Evolutionary conservation across 1,139 yeast species (phyloP).

Genomic region (Yamadazyma diospyri): DNA sequence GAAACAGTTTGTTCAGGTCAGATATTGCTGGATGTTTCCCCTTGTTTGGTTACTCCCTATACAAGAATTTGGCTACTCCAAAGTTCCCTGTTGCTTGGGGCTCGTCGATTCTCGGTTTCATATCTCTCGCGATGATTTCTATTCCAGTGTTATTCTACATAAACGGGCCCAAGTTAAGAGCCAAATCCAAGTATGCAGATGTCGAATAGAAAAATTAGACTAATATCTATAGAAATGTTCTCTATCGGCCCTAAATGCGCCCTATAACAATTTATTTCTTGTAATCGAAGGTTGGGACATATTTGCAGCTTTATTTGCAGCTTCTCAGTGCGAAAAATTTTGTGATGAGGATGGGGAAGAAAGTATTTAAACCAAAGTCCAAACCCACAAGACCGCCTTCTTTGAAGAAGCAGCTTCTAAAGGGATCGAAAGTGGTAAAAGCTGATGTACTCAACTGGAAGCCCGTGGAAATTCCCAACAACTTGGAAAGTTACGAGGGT

Average conservation of each 20-base stretch:
- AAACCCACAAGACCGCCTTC: background rate
- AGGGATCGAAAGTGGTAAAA: conserved; percentile 28
- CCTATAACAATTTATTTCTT: too few relatives aligned
- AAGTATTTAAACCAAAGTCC: conserved; percentile 2
- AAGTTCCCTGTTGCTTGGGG: conserved; percentile 60
- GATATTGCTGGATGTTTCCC: conserved; percentile 62
- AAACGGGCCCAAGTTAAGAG: conserved; percentile 49
- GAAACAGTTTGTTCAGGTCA: conserved; percentile 51
- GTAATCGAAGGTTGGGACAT: too few relatives aligned
- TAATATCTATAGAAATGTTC: too few relatives aligned
- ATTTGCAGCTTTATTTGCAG: conserved; percentile 3
- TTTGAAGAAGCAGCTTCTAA: conserved; percentile 2
- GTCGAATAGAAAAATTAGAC: too few relatives aligned
- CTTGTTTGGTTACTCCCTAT: conserved; percentile 53
- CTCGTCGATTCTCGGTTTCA: conserved; percentile 43
- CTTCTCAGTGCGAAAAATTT: conserved; percentile 5
- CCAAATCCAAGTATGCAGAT: conserved; percentile 39
- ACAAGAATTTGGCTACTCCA: conserved; percentile 37
- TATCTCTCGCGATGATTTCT: conserved; percentile 37
- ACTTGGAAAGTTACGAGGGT: conserved; percentile 83
- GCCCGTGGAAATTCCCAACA: conserved; percentile 76
- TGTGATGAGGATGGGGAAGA: conserved; percentile 8
- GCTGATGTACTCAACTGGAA: conserved; percentile 69
- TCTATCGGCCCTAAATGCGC: too few relatives aligned
- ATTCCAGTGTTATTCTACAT: conserved; percentile 47